Conservation (phyloP, 2,329 filamentous ascomycete genomes). For the Scedosporium aurantiacum region DNA sequence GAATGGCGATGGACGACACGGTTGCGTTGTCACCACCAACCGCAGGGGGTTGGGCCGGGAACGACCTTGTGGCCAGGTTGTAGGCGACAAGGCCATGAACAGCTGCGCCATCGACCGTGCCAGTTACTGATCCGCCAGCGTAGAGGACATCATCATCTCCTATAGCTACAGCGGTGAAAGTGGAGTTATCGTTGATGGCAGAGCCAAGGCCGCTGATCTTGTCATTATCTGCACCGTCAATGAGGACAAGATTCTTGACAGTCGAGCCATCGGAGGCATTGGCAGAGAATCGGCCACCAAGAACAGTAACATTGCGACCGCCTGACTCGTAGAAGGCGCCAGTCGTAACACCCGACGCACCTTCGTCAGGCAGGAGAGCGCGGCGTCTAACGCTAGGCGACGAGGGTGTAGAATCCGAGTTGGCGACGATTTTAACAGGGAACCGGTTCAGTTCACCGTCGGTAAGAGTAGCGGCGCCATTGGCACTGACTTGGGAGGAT, state of each 20-base stretch:
- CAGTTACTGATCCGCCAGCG: slow-evolving; percentile 71
- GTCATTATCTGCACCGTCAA: slow-evolving; percentile 62
- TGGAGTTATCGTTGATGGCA: slow-evolving; percentile 59
- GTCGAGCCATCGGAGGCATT: slow-evolving; percentile 55
- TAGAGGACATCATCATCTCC: slow-evolving; percentile 59
- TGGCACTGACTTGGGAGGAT: slow-evolving; percentile 62
- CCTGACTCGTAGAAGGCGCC: slow-evolving; percentile 66
- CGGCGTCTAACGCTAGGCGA: slow-evolving; percentile 34
- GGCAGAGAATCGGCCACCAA: slow-evolving; percentile 78
- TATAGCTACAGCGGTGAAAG: slow-evolving; percentile 60
- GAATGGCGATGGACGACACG: slow-evolving; percentile 66
- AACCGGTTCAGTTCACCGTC: slow-evolving; percentile 41
- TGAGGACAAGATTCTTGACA: slow-evolving; percentile 70
- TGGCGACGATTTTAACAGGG: slow-evolving; percentile 42
- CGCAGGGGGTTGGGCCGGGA: slow-evolving; percentile 62
- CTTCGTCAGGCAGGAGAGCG: slow-evolving; percentile 23
- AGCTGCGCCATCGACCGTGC: slow-evolving; percentile 48
- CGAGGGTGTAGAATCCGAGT: slow-evolving; percentile 18
- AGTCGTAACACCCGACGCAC: slow-evolving; percentile 57
- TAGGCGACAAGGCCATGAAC: slow-evolving; percentile 72
- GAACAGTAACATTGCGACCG: slow-evolving; percentile 68
- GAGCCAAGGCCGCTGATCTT: slow-evolving; percentile 58
- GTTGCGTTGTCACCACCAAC: slow-evolving; percentile 58
- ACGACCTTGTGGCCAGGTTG: slow-evolving; percentile 55
- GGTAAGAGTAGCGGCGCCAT: slow-evolving; percentile 59